Evolutionary conservation across 1,139 yeast species (phyloP), one percentile per base, ranked within the genome.

Genomic region (Blastobotrys indianensis): DNA sequence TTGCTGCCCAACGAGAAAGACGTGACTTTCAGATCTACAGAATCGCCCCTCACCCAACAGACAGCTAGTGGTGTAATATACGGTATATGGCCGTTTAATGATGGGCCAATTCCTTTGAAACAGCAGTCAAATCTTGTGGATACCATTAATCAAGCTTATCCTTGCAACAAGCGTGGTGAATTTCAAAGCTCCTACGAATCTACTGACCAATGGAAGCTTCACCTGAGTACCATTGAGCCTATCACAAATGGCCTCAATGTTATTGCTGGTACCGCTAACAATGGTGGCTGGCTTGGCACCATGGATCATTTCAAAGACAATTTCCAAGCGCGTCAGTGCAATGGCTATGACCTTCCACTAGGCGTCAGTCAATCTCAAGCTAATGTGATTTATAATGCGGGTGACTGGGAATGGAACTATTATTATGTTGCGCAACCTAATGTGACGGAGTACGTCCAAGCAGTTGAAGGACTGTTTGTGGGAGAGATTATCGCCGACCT

Each of bases 241-340:
- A 46, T 59, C 20, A 56, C 51, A 39, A 41, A 44, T 13, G 41
- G 41, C 36, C 53, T 64, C 35, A 64, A 59, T 46, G 41, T 44
- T 1, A 51, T 60, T 12, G 50, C 60, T 15, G 64, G 63, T 4
- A 60, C 66, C 15, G 56, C 58, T 28, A 51, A 51, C 7, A 53
- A 50, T 10, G 49, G 50, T 6, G 62, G 47, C 0, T 68, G 67
- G 61, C 64, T 60, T 31, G 50, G 55, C 2, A 55, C 59, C 32
- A 64, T 67, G 48, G 73, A 69, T 44, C 73, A 69, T 50, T 66
- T 65, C 57, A 66, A 63, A 46, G 74, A 69, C 50, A 68, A 67
- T 48, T 55, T 68, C 42, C 66, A 69, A 11, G 62, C 66, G 29
- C 62, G 70, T 46, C 53, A 61, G 2, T 69, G 73, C 51, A 65